Evolutionary conservation across 148 eudicot genomes (phyloP).

Genomic region (Nepenthes mirabilis): DNA sequence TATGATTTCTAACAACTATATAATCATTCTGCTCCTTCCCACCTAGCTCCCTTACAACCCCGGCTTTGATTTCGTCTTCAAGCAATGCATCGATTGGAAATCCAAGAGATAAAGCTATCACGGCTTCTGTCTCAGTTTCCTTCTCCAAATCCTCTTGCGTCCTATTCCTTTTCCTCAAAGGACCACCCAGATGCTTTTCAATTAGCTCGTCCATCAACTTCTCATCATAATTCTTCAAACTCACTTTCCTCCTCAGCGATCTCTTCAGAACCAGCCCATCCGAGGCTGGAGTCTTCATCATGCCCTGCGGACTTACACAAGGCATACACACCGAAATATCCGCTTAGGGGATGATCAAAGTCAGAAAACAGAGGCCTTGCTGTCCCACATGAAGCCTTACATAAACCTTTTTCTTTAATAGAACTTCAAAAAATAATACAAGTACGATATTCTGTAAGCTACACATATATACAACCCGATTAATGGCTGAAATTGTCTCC

Average conservation of each 20-base stretch:
- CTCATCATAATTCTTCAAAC: conserved; percentile 55
- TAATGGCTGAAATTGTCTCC: too few relatives aligned
- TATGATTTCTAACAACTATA: conserved; percentile 88
- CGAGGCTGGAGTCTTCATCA: conserved; percentile 31
- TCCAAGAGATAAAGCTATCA: conserved; percentile 83
- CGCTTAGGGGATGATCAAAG: not conserved
- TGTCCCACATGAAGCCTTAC: too few relatives aligned
- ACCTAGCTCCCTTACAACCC: conserved; percentile 56
- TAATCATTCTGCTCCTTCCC: conserved; percentile 92
- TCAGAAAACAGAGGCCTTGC: too few relatives aligned
- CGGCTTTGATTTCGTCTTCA: conserved; percentile 73
- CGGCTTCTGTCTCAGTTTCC: conserved; percentile 81
- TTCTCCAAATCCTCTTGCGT: conserved; percentile 67
- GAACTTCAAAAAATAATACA: too few relatives aligned
- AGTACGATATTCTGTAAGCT: too few relatives aligned
- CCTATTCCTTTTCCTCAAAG: conserved; percentile 47
- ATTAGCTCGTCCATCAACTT: conserved; percentile 75
- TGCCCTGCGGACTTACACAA: not conserved
- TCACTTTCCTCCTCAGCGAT: conserved; percentile 47
- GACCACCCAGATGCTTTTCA: conserved; percentile 55
- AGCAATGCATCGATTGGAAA: conserved; percentile 81
- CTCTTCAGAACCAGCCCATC: conserved; percentile 38
- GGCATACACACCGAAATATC: not conserved
- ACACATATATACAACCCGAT: too few relatives aligned
- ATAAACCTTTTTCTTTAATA: too few relatives aligned